Base-by-base conservation (phyloP, 2,329 filamentous ascomycete genomes). In the Aspergillus ruber region DNA sequence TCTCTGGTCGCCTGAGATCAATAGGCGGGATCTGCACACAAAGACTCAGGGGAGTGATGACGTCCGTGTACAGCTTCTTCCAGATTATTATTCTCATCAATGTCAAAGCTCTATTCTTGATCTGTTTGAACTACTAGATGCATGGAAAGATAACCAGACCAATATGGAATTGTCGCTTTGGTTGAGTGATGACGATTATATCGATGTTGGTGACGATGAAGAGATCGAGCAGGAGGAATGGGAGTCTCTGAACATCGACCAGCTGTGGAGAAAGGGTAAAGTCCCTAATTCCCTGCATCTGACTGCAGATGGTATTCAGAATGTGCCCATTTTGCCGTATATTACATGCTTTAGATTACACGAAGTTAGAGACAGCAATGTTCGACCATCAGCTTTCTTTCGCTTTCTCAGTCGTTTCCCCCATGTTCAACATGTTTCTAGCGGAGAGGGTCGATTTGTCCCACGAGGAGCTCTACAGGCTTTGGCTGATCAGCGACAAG, bases 151-250 rank as follows among this genome's bases (percentile, higher is more conserved):
- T 41, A 10, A 18, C 9, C 39, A 41, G 39, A 20, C 39, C 17
- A 41, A 41, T 41, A 13, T 41, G 17, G 39, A 21, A 41, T 41
- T 41, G 18, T 41, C 39, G 39, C 39, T 41, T n/a, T 41, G 39
- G 39, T 4, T 41, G 39, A 20, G 9, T 23, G 39, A 23, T 21
- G 20, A 41, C 13, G 10, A 41, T 41, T n/a, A 13, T 41, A 18
- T 41, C 4, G 39, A 41, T 41, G 17, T 23, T 41, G 39, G 39
- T 18, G 17, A 41, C 20, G 33, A 36, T 36, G 39, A 41, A 23
- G 39, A 21, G 20, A 41, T 41, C 18, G 39, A 41, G 39, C 17
- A 21, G 17, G 17, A 41, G 20, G 39, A 41, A 23, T 20, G 17
- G 18, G 39, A 12, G 8, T 41, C 39, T 13, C 20, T 41, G 18